Percentiles rank a stretch among this genome's conserved stretches.
Evolutionary conservation across 129 eudicot species (phyloP).

Genomic region (Cynara cardunculus): DNA sequence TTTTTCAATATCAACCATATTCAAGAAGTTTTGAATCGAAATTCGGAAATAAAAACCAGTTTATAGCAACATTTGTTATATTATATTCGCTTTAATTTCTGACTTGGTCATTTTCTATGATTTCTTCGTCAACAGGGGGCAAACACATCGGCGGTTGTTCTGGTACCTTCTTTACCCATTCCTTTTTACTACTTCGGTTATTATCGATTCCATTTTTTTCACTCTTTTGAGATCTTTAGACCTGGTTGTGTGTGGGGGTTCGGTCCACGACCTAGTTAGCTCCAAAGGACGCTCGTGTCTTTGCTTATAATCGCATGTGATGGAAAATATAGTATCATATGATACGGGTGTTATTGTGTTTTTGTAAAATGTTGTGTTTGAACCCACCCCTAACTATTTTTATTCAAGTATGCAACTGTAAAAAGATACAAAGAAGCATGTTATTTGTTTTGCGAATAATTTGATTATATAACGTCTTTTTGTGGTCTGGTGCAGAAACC

Average conservation of each 20-base stretch:
- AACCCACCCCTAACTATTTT: too few species aligned
- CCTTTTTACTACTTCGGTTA: neutral
- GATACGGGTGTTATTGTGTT: too few species aligned
- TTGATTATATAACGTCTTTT: slow-evolving; percentile 1
- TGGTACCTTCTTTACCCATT: slow-evolving; percentile 41
- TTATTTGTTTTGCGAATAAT: too few species aligned
- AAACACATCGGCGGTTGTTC: slow-evolving; percentile 93
- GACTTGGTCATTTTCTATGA: neutral
- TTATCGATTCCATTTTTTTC: neutral
- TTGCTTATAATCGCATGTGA: too few species aligned
- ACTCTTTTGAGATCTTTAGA: slow-evolving; percentile 1
- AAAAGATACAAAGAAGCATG: too few species aligned
- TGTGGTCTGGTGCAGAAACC: slow-evolving; percentile 49
- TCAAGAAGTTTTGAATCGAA: neutral
- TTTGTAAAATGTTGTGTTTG: too few species aligned
- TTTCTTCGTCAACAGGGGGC: slow-evolving; percentile 58
- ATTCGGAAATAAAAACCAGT: neutral
- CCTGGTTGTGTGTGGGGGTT: too few species aligned
- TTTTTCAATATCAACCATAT: neutral
- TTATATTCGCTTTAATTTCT: neutral
- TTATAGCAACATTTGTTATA: neutral
- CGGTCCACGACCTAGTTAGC: too few species aligned
- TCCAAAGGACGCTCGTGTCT: too few species aligned
- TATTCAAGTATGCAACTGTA: too few species aligned
- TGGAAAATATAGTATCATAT: too few species aligned